A percentile compares a stretch with the other conserved stretches of the same genome.
Conservation (phyloP, 768 basidiomycete genomes). For the Mrakia blollopis region DNA sequence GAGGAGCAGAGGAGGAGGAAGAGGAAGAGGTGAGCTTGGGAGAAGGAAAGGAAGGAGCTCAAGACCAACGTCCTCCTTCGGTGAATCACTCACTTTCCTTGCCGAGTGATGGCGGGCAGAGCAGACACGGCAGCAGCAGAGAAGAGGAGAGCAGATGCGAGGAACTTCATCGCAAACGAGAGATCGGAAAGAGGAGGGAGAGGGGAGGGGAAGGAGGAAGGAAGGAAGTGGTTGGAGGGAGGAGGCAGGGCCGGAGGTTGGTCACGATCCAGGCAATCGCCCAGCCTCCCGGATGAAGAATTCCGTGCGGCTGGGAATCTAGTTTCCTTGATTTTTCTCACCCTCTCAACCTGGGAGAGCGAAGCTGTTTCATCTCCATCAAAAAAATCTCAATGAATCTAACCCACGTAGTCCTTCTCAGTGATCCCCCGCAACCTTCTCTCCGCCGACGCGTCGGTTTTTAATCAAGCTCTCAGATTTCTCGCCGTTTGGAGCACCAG, state of each 20-base stretch:
- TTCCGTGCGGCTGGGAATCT: not conserved
- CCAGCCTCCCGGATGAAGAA: not conserved
- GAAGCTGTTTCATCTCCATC: no score
- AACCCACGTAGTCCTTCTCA: no score
- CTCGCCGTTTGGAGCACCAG: no score
- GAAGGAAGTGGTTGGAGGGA: not conserved
- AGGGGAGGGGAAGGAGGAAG: not conserved
- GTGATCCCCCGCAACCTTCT: no score
- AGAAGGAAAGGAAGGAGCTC: not conserved
- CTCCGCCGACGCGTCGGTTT: no score
- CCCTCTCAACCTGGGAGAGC: no score
- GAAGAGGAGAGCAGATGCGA: not conserved
- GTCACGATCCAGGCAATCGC: not conserved
- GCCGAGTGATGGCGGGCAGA: constrained; percentile 16
- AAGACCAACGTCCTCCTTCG: not conserved
- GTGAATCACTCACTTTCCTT: constrained; percentile 18
- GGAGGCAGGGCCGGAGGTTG: not conserved
- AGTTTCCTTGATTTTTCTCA: no score
- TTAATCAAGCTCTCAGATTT: no score
- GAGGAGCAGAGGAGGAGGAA: no score
- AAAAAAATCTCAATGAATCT: no score
- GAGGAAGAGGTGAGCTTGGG: not conserved
- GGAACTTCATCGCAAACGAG: not conserved
- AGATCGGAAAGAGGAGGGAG: not conserved
- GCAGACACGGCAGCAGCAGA: constrained; percentile 11